These are phyloP conservation scores for Hydnomerulius pinastri DNA, from an alignment of 768 basidiomycete genomes.

Conservation along the genomic window DNA sequence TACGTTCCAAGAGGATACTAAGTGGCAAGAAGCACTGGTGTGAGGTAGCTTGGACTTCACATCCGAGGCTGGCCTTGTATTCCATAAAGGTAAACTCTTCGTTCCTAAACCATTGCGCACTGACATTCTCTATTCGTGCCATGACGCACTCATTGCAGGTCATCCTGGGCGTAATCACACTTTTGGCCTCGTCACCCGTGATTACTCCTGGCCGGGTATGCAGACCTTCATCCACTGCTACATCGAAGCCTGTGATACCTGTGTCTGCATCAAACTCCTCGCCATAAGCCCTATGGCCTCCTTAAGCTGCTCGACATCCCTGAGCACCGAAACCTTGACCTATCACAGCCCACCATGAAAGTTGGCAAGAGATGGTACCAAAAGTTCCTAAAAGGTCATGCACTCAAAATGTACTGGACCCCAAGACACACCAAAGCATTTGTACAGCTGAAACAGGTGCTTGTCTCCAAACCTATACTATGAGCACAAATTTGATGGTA, in stretches of 20 bases:
- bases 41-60: conserved; percentile 14
- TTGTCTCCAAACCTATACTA: no score
- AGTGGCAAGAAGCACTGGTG: conserved; percentile 19
- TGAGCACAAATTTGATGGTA: no score
- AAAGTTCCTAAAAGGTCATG: no score
- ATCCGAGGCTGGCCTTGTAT: conserved; percentile 16
- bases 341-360: no score
- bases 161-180: conserved; percentile 43
- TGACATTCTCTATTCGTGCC: conserved; percentile 33
- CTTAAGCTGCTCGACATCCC: conserved; percentile 40
- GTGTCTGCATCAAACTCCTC: neutral
- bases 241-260: no score
- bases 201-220: conserved; percentile 42
- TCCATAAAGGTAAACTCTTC: conserved; percentile 27
- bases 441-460: no score
- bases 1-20: conserved; percentile 6
- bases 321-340: no score
- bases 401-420: no score
- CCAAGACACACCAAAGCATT: no score
- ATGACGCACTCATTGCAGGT: conserved; percentile 40
- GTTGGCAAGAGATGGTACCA: no score
- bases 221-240: neutral
- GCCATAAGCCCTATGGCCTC: conserved; percentile 13
- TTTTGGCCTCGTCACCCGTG: conserved; percentile 26
- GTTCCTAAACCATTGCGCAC: conserved; percentile 34